Conservation (phyloP, 2,329 filamentous ascomycete species). For the Fusarium marasasianum region DNA sequence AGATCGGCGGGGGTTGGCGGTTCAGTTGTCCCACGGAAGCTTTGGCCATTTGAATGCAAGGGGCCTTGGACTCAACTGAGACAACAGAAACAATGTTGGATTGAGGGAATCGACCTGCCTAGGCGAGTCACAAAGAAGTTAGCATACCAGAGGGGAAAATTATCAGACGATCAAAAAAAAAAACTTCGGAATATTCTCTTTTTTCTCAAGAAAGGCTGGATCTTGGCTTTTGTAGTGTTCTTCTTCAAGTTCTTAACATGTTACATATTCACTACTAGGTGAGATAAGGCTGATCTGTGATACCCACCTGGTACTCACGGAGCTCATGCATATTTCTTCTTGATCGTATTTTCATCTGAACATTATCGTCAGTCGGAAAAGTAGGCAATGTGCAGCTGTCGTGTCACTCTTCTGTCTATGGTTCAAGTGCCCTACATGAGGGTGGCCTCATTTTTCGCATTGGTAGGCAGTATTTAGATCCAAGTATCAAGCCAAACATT, state of each 20-base stretch:
- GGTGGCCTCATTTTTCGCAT: not conserved
- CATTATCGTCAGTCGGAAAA: not conserved
- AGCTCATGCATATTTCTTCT: not conserved
- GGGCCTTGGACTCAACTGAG: constrained; percentile 3
- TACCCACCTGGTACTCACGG: not conserved
- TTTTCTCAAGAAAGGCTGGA: not conserved
- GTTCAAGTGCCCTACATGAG: not conserved
- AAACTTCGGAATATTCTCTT: not conserved
- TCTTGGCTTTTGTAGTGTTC: not conserved
- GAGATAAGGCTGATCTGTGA: not conserved
- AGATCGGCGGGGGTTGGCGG: constrained; percentile 24
- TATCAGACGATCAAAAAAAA: not conserved
- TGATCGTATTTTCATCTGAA: not conserved
- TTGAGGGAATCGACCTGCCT: not conserved
- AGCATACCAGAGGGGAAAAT: not conserved
- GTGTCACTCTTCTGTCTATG: not conserved
- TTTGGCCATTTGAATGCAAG: constrained; percentile 17
- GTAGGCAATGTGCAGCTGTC: not conserved
- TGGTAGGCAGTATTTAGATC: not conserved
- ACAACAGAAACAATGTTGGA: constrained; percentile 13
- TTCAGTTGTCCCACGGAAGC: constrained; percentile 24
- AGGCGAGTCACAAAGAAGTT: not conserved
- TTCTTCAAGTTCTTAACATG: not conserved
- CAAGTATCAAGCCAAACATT: not conserved
- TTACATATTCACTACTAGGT: not conserved